Conservation (phyloP, 2,329 filamentous ascomycete genomes). For the Xylariaceae sp. region DNA sequence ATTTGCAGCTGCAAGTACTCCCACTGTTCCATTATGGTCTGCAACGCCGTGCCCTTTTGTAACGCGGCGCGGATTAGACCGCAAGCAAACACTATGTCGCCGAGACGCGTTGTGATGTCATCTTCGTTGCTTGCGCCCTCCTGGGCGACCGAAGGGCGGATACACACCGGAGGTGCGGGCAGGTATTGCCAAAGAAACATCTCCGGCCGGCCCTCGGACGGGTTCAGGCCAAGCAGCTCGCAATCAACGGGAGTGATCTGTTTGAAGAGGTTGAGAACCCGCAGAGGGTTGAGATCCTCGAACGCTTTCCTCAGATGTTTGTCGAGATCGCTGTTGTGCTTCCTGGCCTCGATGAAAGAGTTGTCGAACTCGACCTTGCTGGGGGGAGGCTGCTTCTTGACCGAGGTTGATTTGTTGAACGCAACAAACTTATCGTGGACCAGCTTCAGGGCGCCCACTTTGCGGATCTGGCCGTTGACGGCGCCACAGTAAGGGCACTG, state of each 20-base stretch:
- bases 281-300: constrained; percentile 87
- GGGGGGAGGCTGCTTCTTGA: constrained; percentile 74
- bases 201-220: constrained; percentile 80
- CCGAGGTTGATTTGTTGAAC: constrained; percentile 83
- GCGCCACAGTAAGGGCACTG: constrained; percentile 74
- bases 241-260: constrained; percentile 80
- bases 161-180: constrained; percentile 88
- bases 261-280: constrained; percentile 87
- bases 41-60: constrained; percentile 74
- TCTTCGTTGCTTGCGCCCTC: constrained; percentile 93
- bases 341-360: constrained; percentile 76
- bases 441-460: constrained; percentile 87
- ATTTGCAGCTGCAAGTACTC: constrained; percentile 93
- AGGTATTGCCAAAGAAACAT: constrained; percentile 98
- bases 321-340: constrained; percentile 74
- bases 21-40: constrained; percentile 96
- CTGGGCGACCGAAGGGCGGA: constrained; percentile 88
- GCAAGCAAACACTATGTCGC: constrained; percentile 91
- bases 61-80: constrained; percentile 79
- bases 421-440: constrained; percentile 87
- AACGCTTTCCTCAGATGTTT: constrained; percentile 88
- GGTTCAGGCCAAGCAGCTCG: constrained; percentile 83
- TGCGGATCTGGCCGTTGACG: constrained; percentile 87
- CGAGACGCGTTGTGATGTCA: constrained; percentile 93
- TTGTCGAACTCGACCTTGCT: constrained; percentile 81